Base-by-base conservation (phyloP, 2,329 filamentous ascomycete genomes). In the Zymoseptoria crescenta region DNA sequence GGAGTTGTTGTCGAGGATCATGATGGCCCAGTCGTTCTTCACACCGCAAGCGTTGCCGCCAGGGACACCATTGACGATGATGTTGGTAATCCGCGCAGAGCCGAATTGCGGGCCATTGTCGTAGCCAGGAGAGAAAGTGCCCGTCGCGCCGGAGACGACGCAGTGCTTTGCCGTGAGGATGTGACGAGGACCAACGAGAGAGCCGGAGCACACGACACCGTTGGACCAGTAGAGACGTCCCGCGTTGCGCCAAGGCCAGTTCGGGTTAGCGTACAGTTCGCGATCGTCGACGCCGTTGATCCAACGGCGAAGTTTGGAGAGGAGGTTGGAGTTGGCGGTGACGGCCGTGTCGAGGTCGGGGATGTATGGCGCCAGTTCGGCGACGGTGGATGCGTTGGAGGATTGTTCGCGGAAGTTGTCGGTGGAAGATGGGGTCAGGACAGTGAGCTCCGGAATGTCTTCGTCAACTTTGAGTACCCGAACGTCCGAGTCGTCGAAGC, bases 81-180 rank as follows among this genome's bases (percentile, higher is more conserved):
- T 57, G 19, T 56, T 51, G 8, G 24, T 29, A 4, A 52, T 29
- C 27, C n/a, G 20, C 16, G 24, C 51, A 9, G 51, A 19, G 21
- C 59, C 59, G 24, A 54, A 51, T 19, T 49, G 54, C 1, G 54
- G 54, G n/a, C 56, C 57, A 27, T 56, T 56, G 30, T 61, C 59
- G 54, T 54, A 61, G 9, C 56, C 59, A 1, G 59, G 59, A 19
- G 59, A 52, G 56, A 60, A 60, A 5, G 55, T 57, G 6, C 27
- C 59, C 7, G 52, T 48, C 20, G 55, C 56, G 29, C 53, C 55
- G 48, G 35, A 30, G 8, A 56, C 49, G 41, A 55, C 53, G 48
- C 59, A 60, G 48, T 60, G 59, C 48, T 60, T 57, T n/a, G 59
- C 59, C 1, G 59, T 60, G 10, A 60, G 30, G 16, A 60, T 45